Percentiles rank a stretch among this genome's conserved stretches.
phyloP scores from a whole-genome alignment of 768 basidiomycete species.

The Pleurotus salmoneostramineus region DNA sequence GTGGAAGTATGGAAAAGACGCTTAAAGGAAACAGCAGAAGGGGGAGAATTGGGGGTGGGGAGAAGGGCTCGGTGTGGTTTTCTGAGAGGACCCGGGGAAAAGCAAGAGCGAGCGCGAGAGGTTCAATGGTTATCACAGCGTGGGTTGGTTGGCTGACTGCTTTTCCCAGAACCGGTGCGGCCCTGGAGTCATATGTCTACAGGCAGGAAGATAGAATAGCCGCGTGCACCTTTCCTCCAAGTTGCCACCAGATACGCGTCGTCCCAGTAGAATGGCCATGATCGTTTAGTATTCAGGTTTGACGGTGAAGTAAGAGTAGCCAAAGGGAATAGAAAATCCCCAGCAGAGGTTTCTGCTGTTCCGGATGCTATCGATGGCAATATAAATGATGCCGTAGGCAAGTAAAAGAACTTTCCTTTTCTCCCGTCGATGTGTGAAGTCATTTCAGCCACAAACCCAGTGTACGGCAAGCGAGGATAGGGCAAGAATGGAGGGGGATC shows the following conservation, averaged over 20 bases:
- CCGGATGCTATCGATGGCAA: background rate
- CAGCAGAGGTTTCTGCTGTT: background rate
- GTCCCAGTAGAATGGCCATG: background rate
- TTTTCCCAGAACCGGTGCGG: background rate
- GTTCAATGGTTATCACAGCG: background rate
- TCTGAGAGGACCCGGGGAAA: too few species aligned
- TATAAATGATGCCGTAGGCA: too few species aligned
- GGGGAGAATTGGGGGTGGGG: too few species aligned
- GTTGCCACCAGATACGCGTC: background rate
- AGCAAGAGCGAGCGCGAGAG: too few species aligned
- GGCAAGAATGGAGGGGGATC: too few species aligned
- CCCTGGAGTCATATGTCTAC: constrained; percentile 7
- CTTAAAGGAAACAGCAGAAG: too few species aligned
- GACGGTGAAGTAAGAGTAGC: background rate
- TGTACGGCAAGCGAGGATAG: too few species aligned
- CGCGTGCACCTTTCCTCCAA: background rate
- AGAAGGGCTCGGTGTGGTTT: too few species aligned
- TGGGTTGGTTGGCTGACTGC: background rate
- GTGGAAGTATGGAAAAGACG: too few species aligned
- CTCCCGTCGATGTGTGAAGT: too few species aligned
- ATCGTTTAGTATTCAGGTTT: background rate
- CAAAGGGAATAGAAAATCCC: background rate
- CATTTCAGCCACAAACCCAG: too few species aligned
- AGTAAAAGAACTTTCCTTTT: too few species aligned
- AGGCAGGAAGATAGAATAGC: background rate